Evolutionary conservation across 805 yeast genomes (phyloP).

Genomic region (Monosporozyma siamensis): DNA sequence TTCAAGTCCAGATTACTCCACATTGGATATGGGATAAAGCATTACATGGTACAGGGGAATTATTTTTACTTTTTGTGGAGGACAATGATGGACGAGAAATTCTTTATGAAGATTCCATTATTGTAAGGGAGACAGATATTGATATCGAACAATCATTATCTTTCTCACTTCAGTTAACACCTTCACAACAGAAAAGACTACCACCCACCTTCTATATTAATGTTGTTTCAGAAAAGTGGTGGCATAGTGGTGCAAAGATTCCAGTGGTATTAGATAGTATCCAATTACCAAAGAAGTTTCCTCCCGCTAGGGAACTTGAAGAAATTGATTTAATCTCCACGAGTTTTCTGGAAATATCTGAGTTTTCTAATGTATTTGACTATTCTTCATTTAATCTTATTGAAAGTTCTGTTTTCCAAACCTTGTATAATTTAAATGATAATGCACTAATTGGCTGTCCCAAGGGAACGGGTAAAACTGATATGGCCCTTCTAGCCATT

Average conservation of each 20-base stretch:
- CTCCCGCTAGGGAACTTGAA: slow-evolving; percentile 18
- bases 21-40: slow-evolving; percentile 68
- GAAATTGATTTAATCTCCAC: slow-evolving; percentile 38
- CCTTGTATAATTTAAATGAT: slow-evolving; percentile 48
- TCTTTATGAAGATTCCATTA: slow-evolving; percentile 47
- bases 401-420: slow-evolving; percentile 62
- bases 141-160: slow-evolving; percentile 49
- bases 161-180: slow-evolving; percentile 42
- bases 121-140: slow-evolving; percentile 42
- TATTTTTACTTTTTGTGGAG: slow-evolving; percentile 64
- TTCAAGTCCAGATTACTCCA: slow-evolving; percentile 61
- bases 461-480: slow-evolving; percentile 70
- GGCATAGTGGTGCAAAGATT: slow-evolving; percentile 55
- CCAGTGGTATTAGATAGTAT: slow-evolving; percentile 40
- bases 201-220: slow-evolving; percentile 73
- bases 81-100: slow-evolving; percentile 76
- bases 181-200: slow-evolving; percentile 17
- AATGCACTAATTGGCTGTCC: slow-evolving; percentile 61
- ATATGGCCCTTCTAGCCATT: slow-evolving; percentile 62
- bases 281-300: slow-evolving; percentile 24
- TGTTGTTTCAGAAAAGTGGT: slow-evolving; percentile 75
- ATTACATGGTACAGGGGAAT: slow-evolving; percentile 56
- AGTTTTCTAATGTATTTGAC: slow-evolving; percentile 37
- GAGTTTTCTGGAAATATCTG: slow-evolving; percentile 39
- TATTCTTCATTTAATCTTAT: slow-evolving; percentile 56